Evolutionary conservation across 805 yeast genomes (phyloP).

Genomic region (Starmerella potacharoeniae): DNA sequence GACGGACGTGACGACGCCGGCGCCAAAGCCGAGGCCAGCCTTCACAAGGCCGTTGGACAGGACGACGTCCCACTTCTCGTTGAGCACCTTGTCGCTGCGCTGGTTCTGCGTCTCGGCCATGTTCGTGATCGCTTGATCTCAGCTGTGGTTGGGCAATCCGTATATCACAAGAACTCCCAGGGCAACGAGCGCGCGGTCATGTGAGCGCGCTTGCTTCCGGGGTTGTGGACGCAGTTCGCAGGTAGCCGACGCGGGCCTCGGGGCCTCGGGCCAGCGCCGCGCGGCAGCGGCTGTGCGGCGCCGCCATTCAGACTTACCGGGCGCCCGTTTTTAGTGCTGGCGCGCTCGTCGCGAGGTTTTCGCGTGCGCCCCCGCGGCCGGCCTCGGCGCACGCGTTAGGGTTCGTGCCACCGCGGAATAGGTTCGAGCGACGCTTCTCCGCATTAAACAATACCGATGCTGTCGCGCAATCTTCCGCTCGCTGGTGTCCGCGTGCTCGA

Average conservation of each 20-base stretch:
- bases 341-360: neutral
- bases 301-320: too few relatives aligned
- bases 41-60: slow-evolving; percentile 88
- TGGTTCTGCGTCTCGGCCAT: slow-evolving; percentile 12
- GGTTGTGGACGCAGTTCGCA: neutral
- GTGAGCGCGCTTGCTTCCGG: neutral
- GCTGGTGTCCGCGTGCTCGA: slow-evolving; percentile 31
- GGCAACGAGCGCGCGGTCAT: neutral
- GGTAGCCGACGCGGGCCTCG: too few relatives aligned
- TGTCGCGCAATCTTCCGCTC: slow-evolving; percentile 23
- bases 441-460: neutral
- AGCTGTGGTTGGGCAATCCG: slow-evolving; percentile 3
- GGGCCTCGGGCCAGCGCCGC: too few relatives aligned
- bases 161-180: neutral
- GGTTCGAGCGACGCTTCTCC: too few relatives aligned
- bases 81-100: slow-evolving; percentile 24
- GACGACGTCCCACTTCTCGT: slow-evolving; percentile 77
- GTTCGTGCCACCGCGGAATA: neutral
- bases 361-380: too few relatives aligned
- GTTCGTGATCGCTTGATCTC: slow-evolving; percentile 1
- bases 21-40: slow-evolving; percentile 93
- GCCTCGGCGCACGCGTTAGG: neutral
- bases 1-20: slow-evolving; percentile 87
- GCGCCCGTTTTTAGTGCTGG: too few relatives aligned
- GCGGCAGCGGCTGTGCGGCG: neutral